Evolutionary conservation across 352 stramenopile genomes (phyloP).

Genomic region (Salisapilia sapeloensis): DNA sequence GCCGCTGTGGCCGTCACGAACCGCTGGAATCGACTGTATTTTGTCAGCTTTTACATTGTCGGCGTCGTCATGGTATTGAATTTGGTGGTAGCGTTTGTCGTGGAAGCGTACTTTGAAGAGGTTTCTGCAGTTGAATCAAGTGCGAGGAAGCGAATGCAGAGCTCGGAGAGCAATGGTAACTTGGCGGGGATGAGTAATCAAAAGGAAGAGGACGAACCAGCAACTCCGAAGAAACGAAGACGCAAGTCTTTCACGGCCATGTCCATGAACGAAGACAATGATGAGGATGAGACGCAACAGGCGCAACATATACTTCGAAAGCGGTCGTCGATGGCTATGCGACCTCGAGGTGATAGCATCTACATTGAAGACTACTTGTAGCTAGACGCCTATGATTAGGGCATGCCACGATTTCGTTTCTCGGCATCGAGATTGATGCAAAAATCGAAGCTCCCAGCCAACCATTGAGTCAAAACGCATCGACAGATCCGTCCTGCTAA

Average conservation of each 20-base stretch:
- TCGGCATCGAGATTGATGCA: too few species aligned
- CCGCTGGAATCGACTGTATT: conserved; percentile 42
- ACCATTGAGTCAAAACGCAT: too few species aligned
- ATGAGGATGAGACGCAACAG: background rate
- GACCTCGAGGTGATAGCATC: conserved; percentile 17
- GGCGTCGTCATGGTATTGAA: conserved; percentile 57
- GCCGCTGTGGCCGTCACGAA: conserved; percentile 27
- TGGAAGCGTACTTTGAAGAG: conserved; percentile 37
- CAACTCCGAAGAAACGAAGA: background rate
- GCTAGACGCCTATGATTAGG: too few species aligned
- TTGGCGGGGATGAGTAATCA: too few species aligned
- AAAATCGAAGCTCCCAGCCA: too few species aligned
- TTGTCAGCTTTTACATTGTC: conserved; percentile 56
- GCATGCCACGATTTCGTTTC: too few species aligned
- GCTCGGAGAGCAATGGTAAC: too few species aligned
- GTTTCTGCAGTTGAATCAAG: background rate
- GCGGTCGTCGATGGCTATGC: conserved; percentile 7
- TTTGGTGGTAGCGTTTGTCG: conserved; percentile 47
- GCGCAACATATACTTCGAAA: conserved; percentile 6
- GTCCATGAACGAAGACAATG: conserved; percentile 1
- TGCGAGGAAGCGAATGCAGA: too few species aligned
- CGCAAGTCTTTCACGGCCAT: conserved; percentile 1
- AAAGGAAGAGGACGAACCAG: conserved; percentile 2
- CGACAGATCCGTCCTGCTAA: too few species aligned
- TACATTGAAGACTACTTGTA: conserved; percentile 26